Conservation (phyloP, 257 asterid genomes). For the Ballota nigra region DNA sequence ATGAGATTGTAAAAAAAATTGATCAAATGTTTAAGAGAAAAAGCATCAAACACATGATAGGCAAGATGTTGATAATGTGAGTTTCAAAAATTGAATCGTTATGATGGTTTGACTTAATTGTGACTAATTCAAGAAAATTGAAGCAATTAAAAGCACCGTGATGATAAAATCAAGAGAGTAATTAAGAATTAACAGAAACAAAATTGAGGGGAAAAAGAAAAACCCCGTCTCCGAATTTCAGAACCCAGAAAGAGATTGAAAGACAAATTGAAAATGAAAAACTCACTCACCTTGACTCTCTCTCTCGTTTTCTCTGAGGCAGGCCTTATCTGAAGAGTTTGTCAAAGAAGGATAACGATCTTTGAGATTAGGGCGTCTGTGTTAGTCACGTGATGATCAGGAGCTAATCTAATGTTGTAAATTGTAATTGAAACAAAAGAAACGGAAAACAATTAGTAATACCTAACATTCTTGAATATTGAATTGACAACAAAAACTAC, state of each 20-base stretch:
- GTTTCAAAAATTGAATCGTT: not conserved
- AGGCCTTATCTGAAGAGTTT: constrained; percentile 31
- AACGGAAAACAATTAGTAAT: not conserved
- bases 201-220: not conserved
- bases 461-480: not conserved
- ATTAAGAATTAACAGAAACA: not conserved
- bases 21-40: not conserved
- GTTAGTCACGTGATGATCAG: constrained; percentile 23
- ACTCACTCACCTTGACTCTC: constrained; percentile 19
- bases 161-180: not conserved
- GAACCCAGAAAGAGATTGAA: constrained; percentile 1
- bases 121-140: not conserved
- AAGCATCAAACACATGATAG: not conserved
- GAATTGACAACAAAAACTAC: no score
- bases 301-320: not conserved
- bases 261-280: not conserved
- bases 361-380: not conserved
- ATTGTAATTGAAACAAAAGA: not conserved
- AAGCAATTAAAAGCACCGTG: constrained; percentile 6
- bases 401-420: constrained; percentile 19
- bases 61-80: constrained; percentile 4
- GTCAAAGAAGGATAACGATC: not conserved
- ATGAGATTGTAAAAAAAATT: not conserved
- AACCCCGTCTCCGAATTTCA: not conserved
- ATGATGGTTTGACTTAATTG: constrained; percentile 13